phyloP scores from a whole-genome alignment of 352 stramenopile genomes.

The Phytopythium sindhum region DNA sequence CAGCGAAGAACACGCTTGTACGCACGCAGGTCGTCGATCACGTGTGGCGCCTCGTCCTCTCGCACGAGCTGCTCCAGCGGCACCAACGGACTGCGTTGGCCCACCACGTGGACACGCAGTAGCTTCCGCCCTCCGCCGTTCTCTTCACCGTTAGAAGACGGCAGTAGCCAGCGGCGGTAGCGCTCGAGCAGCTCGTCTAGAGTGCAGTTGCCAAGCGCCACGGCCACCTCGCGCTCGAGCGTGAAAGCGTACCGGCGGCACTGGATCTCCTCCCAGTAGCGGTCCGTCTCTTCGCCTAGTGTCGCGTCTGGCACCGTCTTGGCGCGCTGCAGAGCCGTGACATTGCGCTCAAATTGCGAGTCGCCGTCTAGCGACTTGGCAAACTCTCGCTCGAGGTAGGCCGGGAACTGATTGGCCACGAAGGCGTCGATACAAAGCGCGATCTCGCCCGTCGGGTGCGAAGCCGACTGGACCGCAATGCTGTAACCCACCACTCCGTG shows the following conservation, averaged over 20 bases:
- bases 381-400: conserved; percentile 16
- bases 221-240: conserved; percentile 43
- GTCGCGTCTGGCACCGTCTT: conserved; percentile 48
- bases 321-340: conserved; percentile 41
- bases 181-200: conserved; percentile 31
- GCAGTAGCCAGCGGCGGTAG: conserved; percentile 60
- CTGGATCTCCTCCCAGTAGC: conserved; percentile 79
- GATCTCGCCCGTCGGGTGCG: conserved; percentile 51
- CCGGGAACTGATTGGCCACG: conserved; percentile 39
- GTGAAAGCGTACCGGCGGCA: conserved; percentile 56
- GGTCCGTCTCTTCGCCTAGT: conserved; percentile 49
- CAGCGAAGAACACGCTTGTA: conserved; percentile 61
- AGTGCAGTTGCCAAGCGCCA: conserved; percentile 38
- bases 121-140: conserved; percentile 12
- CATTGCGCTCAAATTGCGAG: conserved; percentile 35
- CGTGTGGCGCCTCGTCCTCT: conserved; percentile 38
- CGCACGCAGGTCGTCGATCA: conserved; percentile 55
- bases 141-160: neutral
- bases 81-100: conserved; percentile 53
- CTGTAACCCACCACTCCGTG: conserved; percentile 72
- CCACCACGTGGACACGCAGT: conserved; percentile 73
- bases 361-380: conserved; percentile 12
- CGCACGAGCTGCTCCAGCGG: conserved; percentile 57
- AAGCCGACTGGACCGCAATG: conserved; percentile 69
- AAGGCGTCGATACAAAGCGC: conserved; percentile 61